Evolutionary conservation across 306 rosid genomes (phyloP).

Genomic region (Castanea sativa): DNA sequence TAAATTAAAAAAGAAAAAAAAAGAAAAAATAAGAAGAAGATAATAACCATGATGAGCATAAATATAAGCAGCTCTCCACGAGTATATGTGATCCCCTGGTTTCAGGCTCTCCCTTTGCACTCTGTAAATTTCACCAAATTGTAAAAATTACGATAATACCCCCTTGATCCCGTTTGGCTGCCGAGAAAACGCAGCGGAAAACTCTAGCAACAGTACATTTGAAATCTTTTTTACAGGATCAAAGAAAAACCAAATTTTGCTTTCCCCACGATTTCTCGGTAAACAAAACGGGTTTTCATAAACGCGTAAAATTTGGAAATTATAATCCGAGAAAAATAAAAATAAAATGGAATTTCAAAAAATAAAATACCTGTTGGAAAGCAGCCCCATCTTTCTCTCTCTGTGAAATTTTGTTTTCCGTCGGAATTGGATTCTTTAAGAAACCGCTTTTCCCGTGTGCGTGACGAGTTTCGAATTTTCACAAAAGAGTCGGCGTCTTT

Average conservation of each 20-base stretch:
- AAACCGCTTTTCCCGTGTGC: neutral
- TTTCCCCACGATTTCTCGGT: neutral
- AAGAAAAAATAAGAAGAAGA: neutral
- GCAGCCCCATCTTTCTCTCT: slow-evolving; percentile 54
- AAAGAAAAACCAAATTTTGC: neutral
- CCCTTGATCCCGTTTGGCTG: neutral
- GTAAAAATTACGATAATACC: neutral
- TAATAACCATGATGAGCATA: slow-evolving; percentile 90
- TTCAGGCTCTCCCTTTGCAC: slow-evolving; percentile 55
- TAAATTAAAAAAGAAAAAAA: neutral
- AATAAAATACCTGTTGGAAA: slow-evolving; percentile 62
- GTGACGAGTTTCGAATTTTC: no score
- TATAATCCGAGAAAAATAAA: no score
- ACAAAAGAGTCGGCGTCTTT: neutral
- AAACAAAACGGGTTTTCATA: slow-evolving; percentile 8
- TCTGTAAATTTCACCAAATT: slow-evolving; percentile 25
- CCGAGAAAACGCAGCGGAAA: neutral
- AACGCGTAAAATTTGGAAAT: no score
- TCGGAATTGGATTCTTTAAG: slow-evolving; percentile 2
- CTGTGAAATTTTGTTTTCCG: neutral
- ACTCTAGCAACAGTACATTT: neutral
- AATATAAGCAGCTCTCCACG: slow-evolving; percentile 85
- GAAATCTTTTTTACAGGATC: neutral
- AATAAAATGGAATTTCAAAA: neutral
- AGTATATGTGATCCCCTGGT: slow-evolving; percentile 91